Percentiles rank a stretch among this genome's conserved stretches.
Evolutionary conservation across 208 protist species (phyloP).

Genomic region (Leishmania amazonensis): DNA sequence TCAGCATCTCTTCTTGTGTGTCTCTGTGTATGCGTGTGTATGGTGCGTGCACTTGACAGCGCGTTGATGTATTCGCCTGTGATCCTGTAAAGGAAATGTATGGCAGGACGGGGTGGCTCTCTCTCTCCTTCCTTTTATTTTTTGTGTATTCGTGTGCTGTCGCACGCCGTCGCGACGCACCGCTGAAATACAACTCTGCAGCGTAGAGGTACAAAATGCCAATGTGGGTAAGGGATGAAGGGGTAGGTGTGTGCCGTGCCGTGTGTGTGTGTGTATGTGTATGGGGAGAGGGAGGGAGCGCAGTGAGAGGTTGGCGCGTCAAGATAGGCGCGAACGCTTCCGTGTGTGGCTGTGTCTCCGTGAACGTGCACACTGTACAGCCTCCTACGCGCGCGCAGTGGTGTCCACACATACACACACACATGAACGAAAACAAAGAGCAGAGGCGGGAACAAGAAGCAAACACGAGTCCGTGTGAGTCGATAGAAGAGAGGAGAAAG

Average conservation of each 20-base stretch:
- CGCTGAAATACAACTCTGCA: not conserved
- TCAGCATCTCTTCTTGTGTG: conserved; percentile 48
- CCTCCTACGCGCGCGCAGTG: not conserved
- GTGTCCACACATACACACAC: not conserved
- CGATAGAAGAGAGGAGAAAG: not conserved
- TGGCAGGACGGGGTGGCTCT: not conserved
- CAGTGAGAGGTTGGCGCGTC: not conserved
- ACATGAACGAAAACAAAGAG: not conserved
- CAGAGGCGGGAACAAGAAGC: not conserved
- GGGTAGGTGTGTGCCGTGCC: too few species aligned
- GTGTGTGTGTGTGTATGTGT: not conserved
- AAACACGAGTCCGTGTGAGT: not conserved
- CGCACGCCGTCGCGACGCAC: not conserved
- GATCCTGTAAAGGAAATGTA: not conserved
- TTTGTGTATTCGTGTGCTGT: not conserved
- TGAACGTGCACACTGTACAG: not conserved
- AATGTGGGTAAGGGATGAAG: not conserved
- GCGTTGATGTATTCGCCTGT: conserved; percentile 1
- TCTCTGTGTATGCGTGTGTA: conserved; percentile 1
- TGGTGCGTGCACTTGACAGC: not conserved
- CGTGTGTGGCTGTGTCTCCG: not conserved
- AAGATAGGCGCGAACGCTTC: not conserved
- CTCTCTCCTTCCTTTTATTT: not conserved
- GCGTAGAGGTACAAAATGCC: not conserved
- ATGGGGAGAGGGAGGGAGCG: not conserved